Evolutionary conservation across 2,329 filamentous ascomycete species (phyloP).

Genomic region (Chaetomiaceae sp.): DNA sequence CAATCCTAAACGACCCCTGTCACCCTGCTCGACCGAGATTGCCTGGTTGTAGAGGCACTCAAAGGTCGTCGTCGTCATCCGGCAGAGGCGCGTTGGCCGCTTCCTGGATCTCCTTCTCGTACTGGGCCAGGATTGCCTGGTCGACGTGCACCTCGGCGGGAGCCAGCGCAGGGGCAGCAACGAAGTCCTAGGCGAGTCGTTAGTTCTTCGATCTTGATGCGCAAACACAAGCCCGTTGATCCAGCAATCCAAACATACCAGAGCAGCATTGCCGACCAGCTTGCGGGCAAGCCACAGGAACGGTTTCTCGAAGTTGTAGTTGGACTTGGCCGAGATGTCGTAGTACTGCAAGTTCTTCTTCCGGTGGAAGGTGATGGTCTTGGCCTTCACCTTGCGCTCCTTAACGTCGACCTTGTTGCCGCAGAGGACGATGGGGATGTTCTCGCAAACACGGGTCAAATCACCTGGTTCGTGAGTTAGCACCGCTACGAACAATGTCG

Average conservation of each 20-base stretch:
- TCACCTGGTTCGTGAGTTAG: constrained; percentile 57
- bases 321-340: constrained; percentile 98
- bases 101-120: constrained; percentile 80
- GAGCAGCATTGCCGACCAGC: constrained; percentile 84
- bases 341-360: constrained; percentile 99
- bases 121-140: constrained; percentile 70
- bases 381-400: constrained; percentile 99
- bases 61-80: constrained; percentile 61
- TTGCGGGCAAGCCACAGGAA: constrained; percentile 99
- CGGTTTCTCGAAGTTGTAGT: constrained; percentile 99
- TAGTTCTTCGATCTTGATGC: constrained; percentile 26
- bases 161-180: constrained; percentile 88
- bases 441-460: constrained; percentile 97
- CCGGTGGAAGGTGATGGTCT: constrained; percentile 99
- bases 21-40: constrained; percentile 9
- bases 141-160: constrained; percentile 90
- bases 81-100: constrained; percentile 82
- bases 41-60: constrained; percentile 10
- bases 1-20: constrained; percentile 17
- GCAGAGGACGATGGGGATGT: constrained; percentile 95
- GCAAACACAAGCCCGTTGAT: too few species aligned
- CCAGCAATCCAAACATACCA: too few species aligned
- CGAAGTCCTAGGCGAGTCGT: constrained; percentile 67
- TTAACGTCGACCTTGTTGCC: constrained; percentile 99
- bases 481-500: not conserved